Conservation (phyloP, 768 basidiomycete species). For the Chlorophyllum brunneum region DNA sequence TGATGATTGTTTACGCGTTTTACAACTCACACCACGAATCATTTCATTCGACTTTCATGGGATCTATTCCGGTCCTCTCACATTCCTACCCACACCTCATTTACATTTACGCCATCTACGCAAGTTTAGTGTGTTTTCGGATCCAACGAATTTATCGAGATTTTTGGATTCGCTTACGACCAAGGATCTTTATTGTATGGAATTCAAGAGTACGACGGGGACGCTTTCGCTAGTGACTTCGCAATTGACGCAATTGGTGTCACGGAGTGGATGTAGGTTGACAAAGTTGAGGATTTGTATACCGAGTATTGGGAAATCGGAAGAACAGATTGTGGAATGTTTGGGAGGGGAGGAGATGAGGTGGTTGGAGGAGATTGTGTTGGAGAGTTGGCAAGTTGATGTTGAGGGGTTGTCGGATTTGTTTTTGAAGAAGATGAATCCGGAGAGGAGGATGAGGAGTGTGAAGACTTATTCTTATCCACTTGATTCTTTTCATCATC, state of each 20-base stretch:
- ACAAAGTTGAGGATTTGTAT: constrained; percentile 1
- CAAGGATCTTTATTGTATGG: background rate
- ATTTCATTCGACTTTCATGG: constrained; percentile 8
- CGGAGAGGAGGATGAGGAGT: constrained; percentile 8
- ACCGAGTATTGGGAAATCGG: constrained; percentile 8
- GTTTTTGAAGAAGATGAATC: constrained; percentile 12
- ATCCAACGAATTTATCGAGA: constrained; percentile 1
- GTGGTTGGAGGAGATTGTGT: constrained; percentile 1
- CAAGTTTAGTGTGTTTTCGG: constrained; percentile 4
- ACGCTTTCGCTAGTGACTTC: background rate
- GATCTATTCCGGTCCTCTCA: constrained; percentile 6
- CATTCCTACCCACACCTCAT: background rate
- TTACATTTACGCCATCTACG: background rate
- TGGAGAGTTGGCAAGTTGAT: constrained; percentile 12
- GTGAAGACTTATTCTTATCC: constrained; percentile 9
- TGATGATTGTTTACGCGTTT: constrained; percentile 6
- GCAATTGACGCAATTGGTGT: background rate
- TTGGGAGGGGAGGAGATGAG: background rate
- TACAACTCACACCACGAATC: constrained; percentile 2
- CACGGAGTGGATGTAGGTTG: background rate
- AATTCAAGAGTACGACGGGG: constrained; percentile 11
- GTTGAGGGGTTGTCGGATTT: constrained; percentile 9
- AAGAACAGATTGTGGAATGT: constrained; percentile 4
- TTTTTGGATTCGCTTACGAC: background rate
- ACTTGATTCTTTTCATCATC: background rate